phyloP scores from a whole-genome alignment of 1,284 basidiomycete species.

The Ustilago tritici region DNA sequence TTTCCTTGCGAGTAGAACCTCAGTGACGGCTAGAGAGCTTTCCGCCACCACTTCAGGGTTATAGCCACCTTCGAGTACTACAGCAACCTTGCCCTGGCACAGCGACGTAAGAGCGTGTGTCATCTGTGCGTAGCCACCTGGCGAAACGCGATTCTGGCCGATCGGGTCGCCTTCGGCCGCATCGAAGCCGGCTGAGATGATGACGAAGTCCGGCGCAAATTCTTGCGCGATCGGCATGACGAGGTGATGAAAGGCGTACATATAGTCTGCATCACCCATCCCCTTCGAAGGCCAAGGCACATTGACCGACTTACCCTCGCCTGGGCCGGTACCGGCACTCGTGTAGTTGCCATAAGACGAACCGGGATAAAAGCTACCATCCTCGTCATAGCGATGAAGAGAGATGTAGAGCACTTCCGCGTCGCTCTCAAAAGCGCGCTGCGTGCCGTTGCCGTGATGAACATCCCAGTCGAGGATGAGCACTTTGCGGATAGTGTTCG shows the following conservation, averaged over 20 bases:
- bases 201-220: slow-evolving; percentile 94
- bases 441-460: slow-evolving; percentile 98
- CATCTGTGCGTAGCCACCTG: slow-evolving; percentile 97
- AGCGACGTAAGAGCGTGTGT: slow-evolving; percentile 93
- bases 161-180: slow-evolving; percentile 92
- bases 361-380: slow-evolving; percentile 85
- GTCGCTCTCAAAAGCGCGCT: slow-evolving; percentile 92
- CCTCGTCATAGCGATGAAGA: slow-evolving; percentile 87
- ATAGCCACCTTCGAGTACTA: slow-evolving; percentile 98
- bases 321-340: slow-evolving; percentile 84
- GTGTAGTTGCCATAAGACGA: slow-evolving; percentile 87
- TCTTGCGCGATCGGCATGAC: slow-evolving; percentile 98
- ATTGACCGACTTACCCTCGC: slow-evolving; percentile 86
- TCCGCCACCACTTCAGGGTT: slow-evolving; percentile 88
- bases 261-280: slow-evolving; percentile 94
- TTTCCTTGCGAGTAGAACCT: slow-evolving; percentile 85
- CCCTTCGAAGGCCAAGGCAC: slow-evolving; percentile 91
- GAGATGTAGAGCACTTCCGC: slow-evolving; percentile 94
- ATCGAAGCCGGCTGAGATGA: slow-evolving; percentile 98
- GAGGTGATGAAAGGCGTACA: slow-evolving; percentile 94
- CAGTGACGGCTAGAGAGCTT: slow-evolving; percentile 87
- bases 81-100: slow-evolving; percentile 87
- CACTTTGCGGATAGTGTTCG: slow-evolving; percentile 75
- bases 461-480: slow-evolving; percentile 99
- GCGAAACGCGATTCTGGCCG: slow-evolving; percentile 89